phyloP scores from a whole-genome alignment of 305 asterid genomes.

The Stenogyne calaminthoides region DNA sequence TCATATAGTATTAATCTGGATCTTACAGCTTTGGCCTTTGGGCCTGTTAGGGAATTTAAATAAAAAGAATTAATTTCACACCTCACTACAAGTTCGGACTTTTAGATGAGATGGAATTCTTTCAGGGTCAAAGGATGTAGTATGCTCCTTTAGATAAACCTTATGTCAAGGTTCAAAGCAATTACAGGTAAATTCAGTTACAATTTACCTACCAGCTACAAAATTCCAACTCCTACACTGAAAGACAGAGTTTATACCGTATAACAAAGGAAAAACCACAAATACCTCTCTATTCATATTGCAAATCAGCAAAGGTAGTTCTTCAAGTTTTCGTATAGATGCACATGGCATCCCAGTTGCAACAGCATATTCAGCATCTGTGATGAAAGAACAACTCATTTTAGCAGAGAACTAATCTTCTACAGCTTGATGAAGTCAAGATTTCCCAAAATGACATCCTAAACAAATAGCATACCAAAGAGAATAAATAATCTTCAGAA shows the following conservation, averaged over 20 bases:
- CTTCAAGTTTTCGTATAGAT: slow-evolving; percentile 66
- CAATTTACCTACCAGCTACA: neutral
- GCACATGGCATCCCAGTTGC: slow-evolving; percentile 45
- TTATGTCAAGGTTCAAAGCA: slow-evolving; percentile 20
- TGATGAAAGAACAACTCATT: slow-evolving; percentile 38
- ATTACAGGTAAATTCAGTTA: neutral
- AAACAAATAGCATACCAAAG: slow-evolving; percentile 26
- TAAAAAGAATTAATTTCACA: too few species aligned
- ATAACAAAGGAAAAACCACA: slow-evolving; percentile 23
- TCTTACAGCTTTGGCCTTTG: neutral
- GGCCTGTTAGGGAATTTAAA: too few species aligned
- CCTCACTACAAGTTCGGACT: too few species aligned
- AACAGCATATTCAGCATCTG: slow-evolving; percentile 54
- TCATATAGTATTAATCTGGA: neutral
- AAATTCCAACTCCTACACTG: slow-evolving; percentile 20
- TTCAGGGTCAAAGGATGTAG: slow-evolving; percentile 4
- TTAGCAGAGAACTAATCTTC: slow-evolving; percentile 35
- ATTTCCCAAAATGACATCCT: slow-evolving; percentile 32
- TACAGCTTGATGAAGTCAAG: slow-evolving; percentile 36
- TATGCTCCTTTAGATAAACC: neutral
- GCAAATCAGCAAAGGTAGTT: slow-evolving; percentile 73
- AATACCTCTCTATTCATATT: slow-evolving; percentile 67
- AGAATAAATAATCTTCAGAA: slow-evolving; percentile 22
- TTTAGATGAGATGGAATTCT: too few species aligned
- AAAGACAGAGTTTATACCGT: slow-evolving; percentile 16